A percentile compares a stretch with the other conserved stretches of the same genome.
Evolutionary conservation across 2,329 filamentous ascomycete genomes (phyloP).

Genomic region (Clonostachys chloroleuca): DNA sequence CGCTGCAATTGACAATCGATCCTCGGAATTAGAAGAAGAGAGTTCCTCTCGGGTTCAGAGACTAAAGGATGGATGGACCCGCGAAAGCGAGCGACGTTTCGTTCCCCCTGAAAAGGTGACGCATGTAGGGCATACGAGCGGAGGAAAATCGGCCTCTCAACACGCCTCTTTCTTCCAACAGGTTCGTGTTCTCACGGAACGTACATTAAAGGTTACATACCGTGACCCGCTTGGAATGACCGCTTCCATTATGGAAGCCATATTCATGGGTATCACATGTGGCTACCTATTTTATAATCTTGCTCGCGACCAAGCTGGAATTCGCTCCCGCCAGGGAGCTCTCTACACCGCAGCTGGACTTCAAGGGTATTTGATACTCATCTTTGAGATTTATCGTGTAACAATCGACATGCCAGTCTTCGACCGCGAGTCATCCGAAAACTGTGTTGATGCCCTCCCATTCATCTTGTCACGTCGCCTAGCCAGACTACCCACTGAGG

Average conservation of each 20-base stretch:
- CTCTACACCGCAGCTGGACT: constrained; percentile 68
- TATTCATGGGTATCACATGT: constrained; percentile 65
- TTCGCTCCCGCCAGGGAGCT: constrained; percentile 68
- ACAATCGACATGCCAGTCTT: constrained; percentile 73
- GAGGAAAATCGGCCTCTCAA: constrained; percentile 14
- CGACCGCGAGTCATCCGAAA: constrained; percentile 70
- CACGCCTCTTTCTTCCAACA: constrained; percentile 59
- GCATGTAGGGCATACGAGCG: too few relatives aligned
- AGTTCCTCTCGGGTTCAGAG: constrained; percentile 55
- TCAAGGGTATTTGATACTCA: constrained; percentile 71
- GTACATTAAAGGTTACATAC: constrained; percentile 67
- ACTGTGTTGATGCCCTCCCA: constrained; percentile 64
- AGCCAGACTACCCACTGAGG: constrained; percentile 65
- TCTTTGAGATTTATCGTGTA: constrained; percentile 73
- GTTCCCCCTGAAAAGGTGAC: constrained; percentile 7
- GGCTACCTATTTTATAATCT: constrained; percentile 71
- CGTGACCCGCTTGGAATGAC: constrained; percentile 75
- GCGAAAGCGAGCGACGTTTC: constrained; percentile 23
- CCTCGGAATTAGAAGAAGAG: constrained; percentile 57
- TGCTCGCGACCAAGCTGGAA: constrained; percentile 62
- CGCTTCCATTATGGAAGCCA: constrained; percentile 64
- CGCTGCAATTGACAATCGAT: constrained; percentile 69
- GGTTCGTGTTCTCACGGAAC: constrained; percentile 58
- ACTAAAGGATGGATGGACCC: constrained; percentile 57
- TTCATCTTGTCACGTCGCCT: constrained; percentile 68